Evolutionary conservation across 2,329 filamentous ascomycete species (phyloP), one percentile per base, ranked within the genome.

Genomic region (Gremmenia infestans): DNA sequence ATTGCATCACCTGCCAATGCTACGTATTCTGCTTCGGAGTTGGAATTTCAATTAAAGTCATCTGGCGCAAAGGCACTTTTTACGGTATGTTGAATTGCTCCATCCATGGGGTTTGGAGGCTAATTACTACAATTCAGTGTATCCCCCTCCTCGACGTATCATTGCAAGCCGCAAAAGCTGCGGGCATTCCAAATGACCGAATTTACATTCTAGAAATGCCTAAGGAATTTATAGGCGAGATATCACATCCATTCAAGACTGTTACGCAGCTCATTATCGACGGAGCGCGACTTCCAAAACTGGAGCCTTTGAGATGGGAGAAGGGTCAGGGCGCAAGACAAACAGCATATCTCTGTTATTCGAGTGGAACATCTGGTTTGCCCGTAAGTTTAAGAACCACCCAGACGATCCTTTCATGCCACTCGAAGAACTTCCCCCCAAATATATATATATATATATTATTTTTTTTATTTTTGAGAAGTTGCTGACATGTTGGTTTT

Each of bases 1-100:
- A 75, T 90, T 55, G 77, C 88, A 14, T 89, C 86, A 19, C 91
- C 92, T 0, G 91, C 90, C 3, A 97, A 96, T 68, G 91, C 91
- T 23, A 83, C 85, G 5, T 96, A 96, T 72, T 95, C 88, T 0
- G 82, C 82, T 22, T 82, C 89, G 6, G 92, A 97, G 72, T 79
- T 97, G 23, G 84, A 87, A 8, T 91, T 88, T 67, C 92, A 97
- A 74, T 79, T 97, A 56, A 83, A 83, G 65, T 88, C 94, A 71
- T 87, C 87, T 0, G 81, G 82, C 0, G 88, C 89, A 35, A 89
- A 84, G 67, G 87, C 81, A 0, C 72, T 97, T 6, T 81, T 88
- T 37, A 96, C 92, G 0, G 89, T 93, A 57, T 48, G 58, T 46
- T 40, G 15, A 15, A 6, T 17, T 50, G 3, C 12, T 7, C 2